phyloP scores from a whole-genome alignment of 1,284 basidiomycete genomes.

The Pseudozyma tsukubaensis region DNA sequence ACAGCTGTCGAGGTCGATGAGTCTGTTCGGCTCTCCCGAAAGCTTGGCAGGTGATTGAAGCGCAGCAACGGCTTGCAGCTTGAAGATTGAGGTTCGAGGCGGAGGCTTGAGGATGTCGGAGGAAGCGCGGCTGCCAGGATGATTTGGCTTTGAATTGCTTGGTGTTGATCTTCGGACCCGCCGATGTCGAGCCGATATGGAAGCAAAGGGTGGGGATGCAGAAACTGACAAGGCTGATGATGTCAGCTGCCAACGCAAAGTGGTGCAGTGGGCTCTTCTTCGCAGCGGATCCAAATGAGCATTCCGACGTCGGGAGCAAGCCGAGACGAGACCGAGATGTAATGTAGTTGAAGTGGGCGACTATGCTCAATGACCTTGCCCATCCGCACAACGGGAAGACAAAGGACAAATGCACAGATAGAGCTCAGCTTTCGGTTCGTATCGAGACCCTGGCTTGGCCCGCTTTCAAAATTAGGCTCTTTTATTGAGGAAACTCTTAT shows the following conservation, averaged over 20 bases:
- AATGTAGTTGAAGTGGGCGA: neutral
- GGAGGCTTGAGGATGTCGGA: too few relatives aligned
- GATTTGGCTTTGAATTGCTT: neutral
- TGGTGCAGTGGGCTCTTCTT: too few relatives aligned
- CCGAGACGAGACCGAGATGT: neutral
- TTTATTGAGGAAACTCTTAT: too few relatives aligned
- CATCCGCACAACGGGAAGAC: neutral
- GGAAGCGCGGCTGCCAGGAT: too few relatives aligned
- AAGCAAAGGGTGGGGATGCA: neutral
- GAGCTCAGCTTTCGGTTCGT: too few relatives aligned
- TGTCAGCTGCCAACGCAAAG: too few relatives aligned
- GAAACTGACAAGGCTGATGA: neutral
- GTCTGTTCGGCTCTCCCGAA: constrained; percentile 3
- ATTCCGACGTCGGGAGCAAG: neutral
- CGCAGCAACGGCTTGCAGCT: neutral
- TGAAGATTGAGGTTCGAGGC: too few relatives aligned
- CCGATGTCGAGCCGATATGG: neutral
- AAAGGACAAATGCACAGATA: too few relatives aligned
- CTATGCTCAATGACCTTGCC: neutral
- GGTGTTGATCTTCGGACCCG: neutral
- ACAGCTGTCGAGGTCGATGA: neutral
- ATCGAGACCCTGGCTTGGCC: too few relatives aligned
- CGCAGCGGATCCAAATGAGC: too few relatives aligned
- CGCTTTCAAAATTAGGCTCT: too few relatives aligned
- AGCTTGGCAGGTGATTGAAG: neutral